Evolutionary conservation across 2,329 filamentous ascomycete species (phyloP), one percentile per base, ranked within the genome.

Genomic region (Colletotrichum godetiae): DNA sequence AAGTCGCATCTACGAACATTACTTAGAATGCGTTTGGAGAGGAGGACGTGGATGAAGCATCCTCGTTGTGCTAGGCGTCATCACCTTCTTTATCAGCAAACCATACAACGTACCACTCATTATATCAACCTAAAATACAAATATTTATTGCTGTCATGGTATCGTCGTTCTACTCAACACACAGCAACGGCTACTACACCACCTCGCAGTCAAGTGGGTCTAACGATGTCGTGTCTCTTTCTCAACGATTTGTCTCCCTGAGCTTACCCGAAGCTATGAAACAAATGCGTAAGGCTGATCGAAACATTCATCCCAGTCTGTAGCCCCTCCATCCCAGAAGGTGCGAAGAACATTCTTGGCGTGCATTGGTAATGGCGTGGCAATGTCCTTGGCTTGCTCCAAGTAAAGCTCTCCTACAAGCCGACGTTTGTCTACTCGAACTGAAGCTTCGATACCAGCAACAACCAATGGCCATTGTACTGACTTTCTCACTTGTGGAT

Each of bases 281-380:
- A 76, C 70, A 61, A 82, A 80, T 3, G 76, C 76, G 59, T 82
- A 82, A 31, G 80, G 78, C 57, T 72, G 75, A 58, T 83, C 81
- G 60, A 84, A 85, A 73, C 83, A 85, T 46, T 72, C 76, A 76
- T 84, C 82, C 82, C 83, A 85, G 4, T 66, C 19, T 4, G 74
- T 78, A 64, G 76, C 58, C 0, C 79, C 78, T 0, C 79, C 81
- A 4, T 74, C 74, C 83, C 83, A 84, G 57, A 82, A 84, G 22
- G 31, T 76, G 65, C 83, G 77, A 1, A 85, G 75, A 1, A 82
- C 75, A 0, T 31, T 49, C 68, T 80, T 81, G 3, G 81, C 81
- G 27, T 75, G 75, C 29, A 82, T 72, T 5, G 82, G 82, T 19
- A 77, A 75, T 52, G 78, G 78, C 2, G 79, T 79, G 3, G 80